Evolutionary conservation across 2,329 filamentous ascomycete genomes (phyloP).

Genomic region (Neurospora sp.): DNA sequence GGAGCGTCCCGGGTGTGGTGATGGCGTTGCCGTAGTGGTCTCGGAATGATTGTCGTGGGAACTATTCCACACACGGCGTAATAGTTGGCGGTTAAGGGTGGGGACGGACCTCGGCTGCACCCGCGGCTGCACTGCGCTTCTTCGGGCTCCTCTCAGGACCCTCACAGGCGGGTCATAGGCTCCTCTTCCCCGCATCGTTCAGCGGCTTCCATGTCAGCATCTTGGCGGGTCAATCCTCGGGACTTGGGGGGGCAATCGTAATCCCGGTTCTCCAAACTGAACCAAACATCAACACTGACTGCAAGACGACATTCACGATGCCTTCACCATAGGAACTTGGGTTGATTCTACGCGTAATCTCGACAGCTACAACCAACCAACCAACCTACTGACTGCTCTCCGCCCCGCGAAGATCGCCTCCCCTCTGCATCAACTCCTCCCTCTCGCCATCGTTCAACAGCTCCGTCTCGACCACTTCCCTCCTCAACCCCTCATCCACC

Average conservation of each 20-base stretch:
- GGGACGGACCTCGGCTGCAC: background rate
- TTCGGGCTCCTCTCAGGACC: background rate
- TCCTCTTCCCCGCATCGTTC: constrained; percentile 5
- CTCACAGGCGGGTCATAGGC: background rate
- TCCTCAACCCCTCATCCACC: constrained; percentile 13
- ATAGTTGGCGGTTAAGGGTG: background rate
- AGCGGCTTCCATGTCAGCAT: background rate
- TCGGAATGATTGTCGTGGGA: background rate
- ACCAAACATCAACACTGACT: background rate
- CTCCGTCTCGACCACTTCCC: constrained; percentile 10
- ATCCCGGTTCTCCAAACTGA: background rate
- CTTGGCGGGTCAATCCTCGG: constrained; percentile 4
- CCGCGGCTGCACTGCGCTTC: background rate
- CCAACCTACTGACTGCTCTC: constrained; percentile 16
- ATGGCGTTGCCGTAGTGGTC: background rate
- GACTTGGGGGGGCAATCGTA: constrained; percentile 4
- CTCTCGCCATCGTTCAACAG: constrained; percentile 16
- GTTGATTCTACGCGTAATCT: background rate
- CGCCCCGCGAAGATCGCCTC: constrained; percentile 25
- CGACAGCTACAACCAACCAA: background rate
- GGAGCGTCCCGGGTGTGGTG: background rate
- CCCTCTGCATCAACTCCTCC: constrained; percentile 21
- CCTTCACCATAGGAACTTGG: background rate
- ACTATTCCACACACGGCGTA: background rate
- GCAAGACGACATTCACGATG: background rate